phyloP scores from a whole-genome alignment of 1,284 basidiomycete genomes.

The Porphyrellus sp. region DNA sequence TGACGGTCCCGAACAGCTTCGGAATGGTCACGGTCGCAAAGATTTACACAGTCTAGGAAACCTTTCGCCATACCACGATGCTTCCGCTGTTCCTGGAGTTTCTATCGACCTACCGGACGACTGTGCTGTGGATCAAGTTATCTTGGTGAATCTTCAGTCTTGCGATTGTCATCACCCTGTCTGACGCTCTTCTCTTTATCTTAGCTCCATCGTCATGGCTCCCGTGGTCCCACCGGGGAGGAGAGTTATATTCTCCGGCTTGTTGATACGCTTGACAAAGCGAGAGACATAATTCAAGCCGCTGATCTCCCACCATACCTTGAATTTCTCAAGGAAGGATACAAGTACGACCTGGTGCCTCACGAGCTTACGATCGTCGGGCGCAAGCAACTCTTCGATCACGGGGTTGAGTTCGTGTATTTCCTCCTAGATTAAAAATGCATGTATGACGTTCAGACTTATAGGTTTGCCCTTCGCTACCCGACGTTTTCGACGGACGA shows the following conservation, averaged over 20 bases:
- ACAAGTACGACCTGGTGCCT: conserved; percentile 30
- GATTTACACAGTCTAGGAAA: conserved; percentile 34
- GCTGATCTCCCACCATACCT: conserved; percentile 36
- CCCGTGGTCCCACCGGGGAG: conserved; percentile 18
- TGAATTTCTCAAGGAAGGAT: conserved; percentile 43
- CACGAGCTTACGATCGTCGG: conserved; percentile 22
- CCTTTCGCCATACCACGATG: conserved; percentile 39
- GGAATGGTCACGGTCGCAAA: neutral
- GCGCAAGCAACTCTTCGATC: conserved; percentile 20
- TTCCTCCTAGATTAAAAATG: neutral
- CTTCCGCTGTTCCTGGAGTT: conserved; percentile 35
- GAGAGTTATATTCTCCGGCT: conserved; percentile 36
- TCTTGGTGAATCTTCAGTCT: conserved; percentile 26
- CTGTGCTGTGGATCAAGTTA: conserved; percentile 44
- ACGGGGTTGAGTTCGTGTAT: conserved; percentile 21
- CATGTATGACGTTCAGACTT: conserved; percentile 1
- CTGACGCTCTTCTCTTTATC: neutral
- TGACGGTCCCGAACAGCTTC: no score
- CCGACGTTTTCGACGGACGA: conserved; percentile 23
- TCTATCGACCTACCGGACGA: conserved; percentile 39
- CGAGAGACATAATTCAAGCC: conserved; percentile 30
- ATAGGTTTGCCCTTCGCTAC: conserved; percentile 17
- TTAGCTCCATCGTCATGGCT: conserved; percentile 32
- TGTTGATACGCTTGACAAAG: conserved; percentile 34
- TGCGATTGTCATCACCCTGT: no score